Conservation (phyloP, 768 basidiomycete genomes). For the Russula sp. region DNA sequence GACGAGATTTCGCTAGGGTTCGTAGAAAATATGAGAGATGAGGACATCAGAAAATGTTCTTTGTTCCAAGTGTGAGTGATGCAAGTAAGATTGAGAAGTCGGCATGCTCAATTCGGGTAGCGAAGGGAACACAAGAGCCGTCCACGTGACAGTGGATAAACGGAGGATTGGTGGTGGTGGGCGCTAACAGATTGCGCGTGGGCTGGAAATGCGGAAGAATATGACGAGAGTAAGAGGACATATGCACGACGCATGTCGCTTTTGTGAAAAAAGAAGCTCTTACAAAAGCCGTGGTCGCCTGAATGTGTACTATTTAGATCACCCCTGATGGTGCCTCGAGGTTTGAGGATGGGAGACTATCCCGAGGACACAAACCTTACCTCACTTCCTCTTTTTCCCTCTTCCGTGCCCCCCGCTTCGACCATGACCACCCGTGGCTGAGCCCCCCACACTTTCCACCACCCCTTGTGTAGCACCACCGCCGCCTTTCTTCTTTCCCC, state of each 20-base stretch:
- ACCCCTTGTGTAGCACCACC: slow-evolving; percentile 69
- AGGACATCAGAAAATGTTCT: not conserved
- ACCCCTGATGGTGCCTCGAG: slow-evolving; percentile 21
- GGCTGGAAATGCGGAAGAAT: not conserved
- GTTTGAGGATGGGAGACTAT: slow-evolving; percentile 4
- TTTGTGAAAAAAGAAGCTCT: slow-evolving; percentile 15
- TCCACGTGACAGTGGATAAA: slow-evolving; percentile 7
- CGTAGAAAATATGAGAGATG: not conserved
- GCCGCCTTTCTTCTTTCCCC: slow-evolving; percentile 49
- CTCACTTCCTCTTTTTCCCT: slow-evolving; percentile 64
- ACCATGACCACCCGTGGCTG: slow-evolving; percentile 31
- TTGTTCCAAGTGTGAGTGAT: not conserved
- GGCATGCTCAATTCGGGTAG: not conserved
- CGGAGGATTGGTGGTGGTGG: not conserved
- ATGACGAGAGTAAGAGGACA: slow-evolving; percentile 13
- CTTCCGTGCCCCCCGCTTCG: slow-evolving; percentile 42
- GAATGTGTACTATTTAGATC: slow-evolving; percentile 21
- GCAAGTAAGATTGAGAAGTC: not conserved
- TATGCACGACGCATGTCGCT: slow-evolving; percentile 18
- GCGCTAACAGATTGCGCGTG: not conserved
- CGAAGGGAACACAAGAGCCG: not conserved
- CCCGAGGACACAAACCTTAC: slow-evolving; percentile 10
- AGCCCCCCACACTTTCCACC: slow-evolving; percentile 33
- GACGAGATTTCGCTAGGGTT: slow-evolving; percentile 11
- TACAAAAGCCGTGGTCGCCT: slow-evolving; percentile 12